Evolutionary conservation across 352 stramenopile genomes (phyloP).

Genomic region (Globisporangium irregulare): DNA sequence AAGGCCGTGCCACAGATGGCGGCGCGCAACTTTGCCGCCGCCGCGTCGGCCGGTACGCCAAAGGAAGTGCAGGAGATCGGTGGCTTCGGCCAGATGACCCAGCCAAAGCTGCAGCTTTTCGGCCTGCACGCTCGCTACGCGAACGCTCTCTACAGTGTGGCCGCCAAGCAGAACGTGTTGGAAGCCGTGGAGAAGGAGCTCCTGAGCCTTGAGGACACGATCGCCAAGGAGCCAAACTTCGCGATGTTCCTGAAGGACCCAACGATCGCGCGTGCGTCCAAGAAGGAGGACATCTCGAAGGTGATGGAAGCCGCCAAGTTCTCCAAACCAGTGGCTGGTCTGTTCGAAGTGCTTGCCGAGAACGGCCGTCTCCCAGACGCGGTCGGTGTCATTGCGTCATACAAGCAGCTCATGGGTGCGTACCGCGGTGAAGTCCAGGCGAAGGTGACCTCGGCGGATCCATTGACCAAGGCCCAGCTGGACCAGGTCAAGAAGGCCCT

Average conservation of each 20-base stretch:
- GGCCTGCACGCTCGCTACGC: conserved; percentile 95
- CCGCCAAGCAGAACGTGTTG: conserved; percentile 84
- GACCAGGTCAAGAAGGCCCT: conserved; percentile 94
- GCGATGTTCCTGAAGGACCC: conserved; percentile 95
- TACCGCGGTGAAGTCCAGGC: conserved; percentile 94
- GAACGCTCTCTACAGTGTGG: conserved; percentile 96
- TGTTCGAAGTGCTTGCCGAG: conserved; percentile 95
- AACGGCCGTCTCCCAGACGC: conserved; percentile 93
- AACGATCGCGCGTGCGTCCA: conserved; percentile 92
- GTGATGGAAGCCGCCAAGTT: conserved; percentile 91
- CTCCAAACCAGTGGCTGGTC: conserved; percentile 91
- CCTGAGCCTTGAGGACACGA: conserved; percentile 79
- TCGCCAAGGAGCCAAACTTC: conserved; percentile 89
- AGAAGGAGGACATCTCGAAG: conserved; percentile 92
- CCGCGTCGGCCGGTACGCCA: conserved; percentile 23
- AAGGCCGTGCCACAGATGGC: conserved; percentile 38
- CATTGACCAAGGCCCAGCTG: conserved; percentile 90
- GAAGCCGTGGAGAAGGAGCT: conserved; percentile 87
- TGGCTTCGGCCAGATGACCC: conserved; percentile 77
- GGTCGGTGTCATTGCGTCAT: conserved; percentile 86
- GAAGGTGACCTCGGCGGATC: conserved; percentile 95
- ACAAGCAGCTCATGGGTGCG: conserved; percentile 94
- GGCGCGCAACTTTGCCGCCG: conserved; percentile 36
- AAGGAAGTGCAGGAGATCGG: conserved; percentile 67
- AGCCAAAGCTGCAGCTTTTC: conserved; percentile 94